These are phyloP conservation scores for Clitoria ternatea DNA, from an alignment of 306 rosid species.

Conservation along the genomic window DNA sequence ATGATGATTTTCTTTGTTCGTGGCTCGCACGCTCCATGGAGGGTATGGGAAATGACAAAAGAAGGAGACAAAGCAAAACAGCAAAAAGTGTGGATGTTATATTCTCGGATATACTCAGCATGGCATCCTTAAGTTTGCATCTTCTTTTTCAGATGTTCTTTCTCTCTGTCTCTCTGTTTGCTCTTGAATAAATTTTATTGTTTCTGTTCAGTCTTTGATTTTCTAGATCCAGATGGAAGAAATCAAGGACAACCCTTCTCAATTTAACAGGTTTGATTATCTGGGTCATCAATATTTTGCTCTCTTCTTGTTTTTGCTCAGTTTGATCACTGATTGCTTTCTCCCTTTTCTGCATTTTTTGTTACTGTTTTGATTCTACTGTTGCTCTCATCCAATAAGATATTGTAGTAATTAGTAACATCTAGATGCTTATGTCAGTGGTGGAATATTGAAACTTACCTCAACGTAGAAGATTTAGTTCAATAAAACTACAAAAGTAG, in stretches of 20 bases:
- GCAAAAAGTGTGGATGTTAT: conserved; percentile 6
- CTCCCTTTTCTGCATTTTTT: background rate
- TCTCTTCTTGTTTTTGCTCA: background rate
- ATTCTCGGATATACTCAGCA: conserved; percentile 31
- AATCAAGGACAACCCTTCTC: conserved; percentile 23
- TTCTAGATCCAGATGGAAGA: conserved; percentile 40
- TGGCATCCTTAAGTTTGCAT: conserved; percentile 10
- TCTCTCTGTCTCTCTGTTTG: background rate
- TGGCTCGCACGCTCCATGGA: conserved; percentile 27
- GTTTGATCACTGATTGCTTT: background rate
- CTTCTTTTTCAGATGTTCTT: background rate
- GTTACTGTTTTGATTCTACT: conserved; percentile 16
- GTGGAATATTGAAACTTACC: background rate
- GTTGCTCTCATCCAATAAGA: conserved; percentile 1
- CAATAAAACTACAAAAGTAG: background rate
- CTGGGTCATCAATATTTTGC: conserved; percentile 11
- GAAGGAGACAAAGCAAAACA: background rate
- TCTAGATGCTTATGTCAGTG: background rate
- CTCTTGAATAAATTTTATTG: background rate
- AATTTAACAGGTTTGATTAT: conserved; percentile 42
- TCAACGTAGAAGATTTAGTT: background rate
- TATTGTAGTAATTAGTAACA: no score
- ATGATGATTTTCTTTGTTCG: background rate
- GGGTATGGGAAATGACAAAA: background rate
- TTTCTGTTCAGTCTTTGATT: background rate